phyloP scores from a whole-genome alignment of 2,329 filamentous ascomycete species.

The Plenodomus tracheiphilus region DNA sequence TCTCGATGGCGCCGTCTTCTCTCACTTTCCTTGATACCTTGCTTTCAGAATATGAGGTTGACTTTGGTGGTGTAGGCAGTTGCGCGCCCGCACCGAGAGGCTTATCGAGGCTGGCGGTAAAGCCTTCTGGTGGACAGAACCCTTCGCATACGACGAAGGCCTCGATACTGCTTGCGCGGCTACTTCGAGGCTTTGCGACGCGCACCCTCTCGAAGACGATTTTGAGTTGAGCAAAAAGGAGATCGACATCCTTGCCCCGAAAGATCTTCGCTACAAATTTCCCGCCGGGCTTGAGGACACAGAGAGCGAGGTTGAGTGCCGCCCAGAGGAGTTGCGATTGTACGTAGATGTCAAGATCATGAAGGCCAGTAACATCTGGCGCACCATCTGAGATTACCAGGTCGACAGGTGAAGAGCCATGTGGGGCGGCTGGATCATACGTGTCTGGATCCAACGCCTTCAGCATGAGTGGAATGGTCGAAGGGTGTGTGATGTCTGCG shows the following conservation, averaged over 20 bases:
- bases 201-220: constrained; percentile 85
- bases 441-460: constrained; percentile 76
- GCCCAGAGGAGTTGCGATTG: constrained; percentile 95
- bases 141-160: constrained; percentile 95
- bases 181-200: constrained; percentile 91
- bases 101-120: constrained; percentile 73
- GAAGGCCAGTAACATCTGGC: constrained; percentile 92
- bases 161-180: constrained; percentile 93
- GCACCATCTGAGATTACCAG: constrained; percentile 94
- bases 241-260: constrained; percentile 88
- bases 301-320: constrained; percentile 88
- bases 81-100: constrained; percentile 69
- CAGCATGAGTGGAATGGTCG: constrained; percentile 86
- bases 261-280: constrained; percentile 99
- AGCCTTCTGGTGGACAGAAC: constrained; percentile 78
- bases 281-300: constrained; percentile 87
- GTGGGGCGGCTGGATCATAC: constrained; percentile 43
- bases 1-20: constrained; percentile 53
- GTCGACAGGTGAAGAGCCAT: constrained; percentile 77
- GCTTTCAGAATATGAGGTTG: constrained; percentile 12
- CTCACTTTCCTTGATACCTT: constrained; percentile 36
- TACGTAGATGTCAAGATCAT: constrained; percentile 97
- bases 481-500: constrained; percentile 96
- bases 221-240: constrained; percentile 91
- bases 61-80: constrained; percentile 47